Evolutionary conservation across 2,329 filamentous ascomycete species (phyloP).

Genomic region (Exophiala lecanii-corni): DNA sequence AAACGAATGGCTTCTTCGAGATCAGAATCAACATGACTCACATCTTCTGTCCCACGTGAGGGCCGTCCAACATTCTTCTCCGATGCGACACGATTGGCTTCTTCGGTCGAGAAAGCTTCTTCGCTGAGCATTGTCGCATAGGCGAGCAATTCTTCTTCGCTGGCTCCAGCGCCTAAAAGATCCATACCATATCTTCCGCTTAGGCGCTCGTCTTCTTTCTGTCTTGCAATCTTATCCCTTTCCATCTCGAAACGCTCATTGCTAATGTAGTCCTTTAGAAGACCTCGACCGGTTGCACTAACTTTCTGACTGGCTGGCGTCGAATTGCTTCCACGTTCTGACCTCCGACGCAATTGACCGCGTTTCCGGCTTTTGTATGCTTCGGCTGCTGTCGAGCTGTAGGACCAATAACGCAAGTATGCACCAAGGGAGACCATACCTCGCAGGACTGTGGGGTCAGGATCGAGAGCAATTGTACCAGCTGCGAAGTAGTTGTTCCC

Average conservation of each 20-base stretch:
- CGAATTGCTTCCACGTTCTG: slow-evolving; percentile 59
- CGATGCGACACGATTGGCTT: slow-evolving; percentile 42
- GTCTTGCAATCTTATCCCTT: slow-evolving; percentile 62
- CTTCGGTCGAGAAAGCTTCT: slow-evolving; percentile 51
- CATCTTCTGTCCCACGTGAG: slow-evolving; percentile 11
- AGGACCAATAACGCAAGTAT: slow-evolving; percentile 88
- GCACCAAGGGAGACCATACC: slow-evolving; percentile 84
- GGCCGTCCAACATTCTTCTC: slow-evolving; percentile 19
- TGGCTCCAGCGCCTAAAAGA: slow-evolving; percentile 54
- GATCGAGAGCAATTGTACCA: slow-evolving; percentile 79
- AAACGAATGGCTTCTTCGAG: slow-evolving; percentile 60
- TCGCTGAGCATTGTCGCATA: slow-evolving; percentile 61
- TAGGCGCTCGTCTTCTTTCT: slow-evolving; percentile 65
- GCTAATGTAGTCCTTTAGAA: slow-evolving; percentile 75
- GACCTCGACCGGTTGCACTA: slow-evolving; percentile 60
- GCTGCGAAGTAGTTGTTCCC: slow-evolving; percentile 76
- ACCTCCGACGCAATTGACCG: slow-evolving; percentile 58
- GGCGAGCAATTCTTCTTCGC: slow-evolving; percentile 58
- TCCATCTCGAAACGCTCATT: slow-evolving; percentile 80
- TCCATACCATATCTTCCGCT: slow-evolving; percentile 80
- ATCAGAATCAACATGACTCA: slow-evolving; percentile 51
- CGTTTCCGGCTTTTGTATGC: slow-evolving; percentile 74
- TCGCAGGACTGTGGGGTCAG: slow-evolving; percentile 77
- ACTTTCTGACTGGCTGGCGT: slow-evolving; percentile 51
- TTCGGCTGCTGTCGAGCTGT: slow-evolving; percentile 72